A percentile compares a stretch with the other conserved stretches of the same genome.
These are phyloP conservation scores for Jackrogersella minutella DNA, from an alignment of 495 filamentous ascomycete species.

Conservation along the genomic window DNA sequence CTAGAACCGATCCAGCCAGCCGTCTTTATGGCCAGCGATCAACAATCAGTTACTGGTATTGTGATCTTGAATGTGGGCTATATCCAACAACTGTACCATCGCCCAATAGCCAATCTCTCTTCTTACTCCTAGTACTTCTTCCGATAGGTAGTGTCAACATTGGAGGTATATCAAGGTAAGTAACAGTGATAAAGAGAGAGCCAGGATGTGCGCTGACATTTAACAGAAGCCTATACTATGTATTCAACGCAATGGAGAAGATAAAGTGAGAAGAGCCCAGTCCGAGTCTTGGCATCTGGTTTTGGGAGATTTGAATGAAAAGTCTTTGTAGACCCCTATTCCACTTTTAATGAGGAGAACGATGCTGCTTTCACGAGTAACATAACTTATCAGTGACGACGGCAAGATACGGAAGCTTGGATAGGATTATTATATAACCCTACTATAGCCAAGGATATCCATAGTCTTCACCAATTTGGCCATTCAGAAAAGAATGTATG, in stretches of 20 bases:
- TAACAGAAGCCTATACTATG: background rate
- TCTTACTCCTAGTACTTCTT: background rate
- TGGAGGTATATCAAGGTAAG: background rate
- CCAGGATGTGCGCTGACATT: background rate
- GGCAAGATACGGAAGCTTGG: background rate
- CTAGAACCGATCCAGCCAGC: background rate
- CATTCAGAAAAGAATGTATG: background rate
- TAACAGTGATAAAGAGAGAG: background rate
- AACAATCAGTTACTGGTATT: slow-evolving; percentile 1
- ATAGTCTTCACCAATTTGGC: background rate
- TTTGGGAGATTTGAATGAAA: background rate
- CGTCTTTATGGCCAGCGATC: background rate
- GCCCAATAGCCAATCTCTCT: background rate
- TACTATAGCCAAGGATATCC: background rate
- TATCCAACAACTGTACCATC: background rate
- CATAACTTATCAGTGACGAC: background rate
- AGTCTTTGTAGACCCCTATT: background rate
- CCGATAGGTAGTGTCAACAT: background rate
- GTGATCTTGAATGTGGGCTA: background rate
- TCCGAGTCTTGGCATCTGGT: background rate
- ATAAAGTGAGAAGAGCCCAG: background rate
- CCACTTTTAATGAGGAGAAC: background rate
- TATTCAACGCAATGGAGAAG: background rate
- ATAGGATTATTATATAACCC: background rate
- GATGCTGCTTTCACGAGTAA: background rate